Evolutionary conservation across 2,329 filamentous ascomycete species (phyloP).

Genomic region (Fusarium marasasianum): DNA sequence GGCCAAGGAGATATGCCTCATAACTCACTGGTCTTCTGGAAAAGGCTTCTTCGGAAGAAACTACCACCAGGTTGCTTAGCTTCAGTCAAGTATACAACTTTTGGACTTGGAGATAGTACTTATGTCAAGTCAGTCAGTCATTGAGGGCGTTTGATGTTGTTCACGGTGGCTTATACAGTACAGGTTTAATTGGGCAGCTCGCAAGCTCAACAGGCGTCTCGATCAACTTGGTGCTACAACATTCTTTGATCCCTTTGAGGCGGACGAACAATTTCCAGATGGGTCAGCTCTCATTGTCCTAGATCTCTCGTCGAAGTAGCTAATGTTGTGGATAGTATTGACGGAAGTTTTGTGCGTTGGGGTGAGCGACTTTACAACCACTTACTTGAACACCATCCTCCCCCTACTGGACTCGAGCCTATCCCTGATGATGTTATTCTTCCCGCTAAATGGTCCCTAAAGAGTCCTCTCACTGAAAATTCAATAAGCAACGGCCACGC

Average conservation of each 20-base stretch:
- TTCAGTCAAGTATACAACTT: slow-evolving; percentile 79
- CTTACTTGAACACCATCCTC: slow-evolving; percentile 73
- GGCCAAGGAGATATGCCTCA: slow-evolving; percentile 93
- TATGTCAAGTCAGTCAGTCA: slow-evolving; percentile 79
- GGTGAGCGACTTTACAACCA: slow-evolving; percentile 71
- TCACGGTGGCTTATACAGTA: neutral
- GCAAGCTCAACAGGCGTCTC: slow-evolving; percentile 87
- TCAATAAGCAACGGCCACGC: slow-evolving; percentile 17
- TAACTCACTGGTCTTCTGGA: slow-evolving; percentile 88
- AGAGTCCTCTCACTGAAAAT: slow-evolving; percentile 14
- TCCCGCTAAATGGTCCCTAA: slow-evolving; percentile 71
- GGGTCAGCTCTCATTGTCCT: slow-evolving; percentile 65
- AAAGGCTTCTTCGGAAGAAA: slow-evolving; percentile 79
- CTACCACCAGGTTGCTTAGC: slow-evolving; percentile 76
- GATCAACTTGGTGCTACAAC: slow-evolving; percentile 83
- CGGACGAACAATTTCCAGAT: slow-evolving; percentile 92
- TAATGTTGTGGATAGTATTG: slow-evolving; percentile 65
- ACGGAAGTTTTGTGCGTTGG: slow-evolving; percentile 86
- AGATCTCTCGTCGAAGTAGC: neutral
- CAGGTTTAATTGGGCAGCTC: slow-evolving; percentile 91
- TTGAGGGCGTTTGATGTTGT: neutral
- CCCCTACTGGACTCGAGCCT: slow-evolving; percentile 71
- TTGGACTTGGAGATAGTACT: slow-evolving; percentile 93
- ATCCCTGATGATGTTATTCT: slow-evolving; percentile 80
- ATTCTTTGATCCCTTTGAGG: slow-evolving; percentile 82